A percentile compares a stretch with the other conserved stretches of the same genome.
Evolutionary conservation across 108 stramenopile genomes (phyloP).

Genomic region (Stephanodiscus triporus): DNA sequence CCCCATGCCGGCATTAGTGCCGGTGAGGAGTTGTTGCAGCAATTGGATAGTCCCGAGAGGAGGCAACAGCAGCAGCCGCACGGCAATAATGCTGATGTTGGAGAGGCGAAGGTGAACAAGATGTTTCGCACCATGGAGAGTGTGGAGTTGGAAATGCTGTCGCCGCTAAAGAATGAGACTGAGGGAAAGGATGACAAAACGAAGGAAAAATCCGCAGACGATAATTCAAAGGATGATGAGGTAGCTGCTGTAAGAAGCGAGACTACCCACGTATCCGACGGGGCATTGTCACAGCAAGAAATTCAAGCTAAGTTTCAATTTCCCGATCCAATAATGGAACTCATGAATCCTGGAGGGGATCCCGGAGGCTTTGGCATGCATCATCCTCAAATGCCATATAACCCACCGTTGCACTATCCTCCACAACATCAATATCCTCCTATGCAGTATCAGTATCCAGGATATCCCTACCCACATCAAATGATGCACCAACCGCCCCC

Average conservation of each 20-base stretch:
- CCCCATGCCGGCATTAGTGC: conserved; percentile 5
- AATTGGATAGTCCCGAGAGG: conserved; percentile 17
- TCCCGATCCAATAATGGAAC: conserved; percentile 42
- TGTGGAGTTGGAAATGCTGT: conserved; percentile 22
- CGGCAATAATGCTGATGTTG: not conserved
- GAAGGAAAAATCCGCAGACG: conserved; percentile 1
- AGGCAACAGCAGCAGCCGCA: conserved; percentile 1
- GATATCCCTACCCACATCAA: conserved; percentile 17
- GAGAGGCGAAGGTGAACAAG: not conserved
- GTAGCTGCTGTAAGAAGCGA: not conserved
- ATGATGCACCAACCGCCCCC: conserved; percentile 7
- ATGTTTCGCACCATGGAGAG: conserved; percentile 31
- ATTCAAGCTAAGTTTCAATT: conserved; percentile 18
- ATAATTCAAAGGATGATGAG: not conserved
- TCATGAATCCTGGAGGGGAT: conserved; percentile 49
- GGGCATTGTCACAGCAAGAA: conserved; percentile 13
- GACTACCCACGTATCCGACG: conserved; percentile 8
- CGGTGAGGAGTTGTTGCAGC: conserved; percentile 33
- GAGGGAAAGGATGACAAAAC: not conserved
- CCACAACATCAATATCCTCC: conserved; percentile 4
- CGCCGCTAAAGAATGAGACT: not conserved
- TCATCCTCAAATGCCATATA: conserved; percentile 23
- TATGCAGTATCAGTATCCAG: not conserved
- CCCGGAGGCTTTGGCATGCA: conserved; percentile 26
- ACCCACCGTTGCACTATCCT: conserved; percentile 24